Evolutionary conservation across 1,284 basidiomycete species (phyloP).

Genomic region (Stygiomarasmius scandens): DNA sequence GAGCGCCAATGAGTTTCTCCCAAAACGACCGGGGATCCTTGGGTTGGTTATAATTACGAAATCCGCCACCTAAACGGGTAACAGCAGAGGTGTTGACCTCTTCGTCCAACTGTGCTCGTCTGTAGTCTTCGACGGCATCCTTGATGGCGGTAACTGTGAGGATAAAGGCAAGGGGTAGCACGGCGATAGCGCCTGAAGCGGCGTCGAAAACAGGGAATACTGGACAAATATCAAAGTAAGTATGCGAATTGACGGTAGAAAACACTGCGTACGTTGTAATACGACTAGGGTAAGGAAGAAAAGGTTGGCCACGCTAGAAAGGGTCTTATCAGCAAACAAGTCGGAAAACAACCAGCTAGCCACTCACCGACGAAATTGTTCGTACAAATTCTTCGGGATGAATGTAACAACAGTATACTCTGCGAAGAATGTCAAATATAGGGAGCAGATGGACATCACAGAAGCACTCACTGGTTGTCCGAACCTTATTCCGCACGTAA

Average conservation of each 20-base stretch:
- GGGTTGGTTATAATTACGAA: conserved; percentile 90
- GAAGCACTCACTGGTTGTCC: conserved; percentile 80
- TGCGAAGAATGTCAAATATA: conserved; percentile 31
- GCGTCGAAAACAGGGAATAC: conserved; percentile 93
- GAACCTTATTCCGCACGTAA: conserved; percentile 93
- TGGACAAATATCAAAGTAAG: too few relatives aligned
- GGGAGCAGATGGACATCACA: conserved; percentile 10
- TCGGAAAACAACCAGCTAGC: conserved; percentile 11
- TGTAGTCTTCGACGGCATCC: conserved; percentile 93
- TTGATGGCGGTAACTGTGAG: conserved; percentile 90
- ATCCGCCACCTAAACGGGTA: conserved; percentile 79
- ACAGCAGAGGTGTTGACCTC: conserved; percentile 90
- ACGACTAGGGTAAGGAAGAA: conserved; percentile 89
- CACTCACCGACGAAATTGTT: conserved; percentile 82
- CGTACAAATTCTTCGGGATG: conserved; percentile 90
- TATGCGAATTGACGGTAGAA: too few relatives aligned
- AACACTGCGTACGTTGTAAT: conserved; percentile 67
- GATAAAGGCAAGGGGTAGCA: conserved; percentile 89
- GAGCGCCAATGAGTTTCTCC: conserved; percentile 71
- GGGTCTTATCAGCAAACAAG: not conserved
- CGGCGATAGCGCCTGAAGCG: conserved; percentile 80
- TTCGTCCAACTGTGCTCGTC: conserved; percentile 85
- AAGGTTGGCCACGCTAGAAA: conserved; percentile 80
- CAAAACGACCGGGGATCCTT: conserved; percentile 76
- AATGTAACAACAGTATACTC: conserved; percentile 94